A percentile compares a stretch with the other conserved stretches of the same genome.
These are phyloP conservation scores for Pseudogymnoascus sp. DNA, from an alignment of 2,329 filamentous ascomycete genomes.

Conservation along the genomic window DNA sequence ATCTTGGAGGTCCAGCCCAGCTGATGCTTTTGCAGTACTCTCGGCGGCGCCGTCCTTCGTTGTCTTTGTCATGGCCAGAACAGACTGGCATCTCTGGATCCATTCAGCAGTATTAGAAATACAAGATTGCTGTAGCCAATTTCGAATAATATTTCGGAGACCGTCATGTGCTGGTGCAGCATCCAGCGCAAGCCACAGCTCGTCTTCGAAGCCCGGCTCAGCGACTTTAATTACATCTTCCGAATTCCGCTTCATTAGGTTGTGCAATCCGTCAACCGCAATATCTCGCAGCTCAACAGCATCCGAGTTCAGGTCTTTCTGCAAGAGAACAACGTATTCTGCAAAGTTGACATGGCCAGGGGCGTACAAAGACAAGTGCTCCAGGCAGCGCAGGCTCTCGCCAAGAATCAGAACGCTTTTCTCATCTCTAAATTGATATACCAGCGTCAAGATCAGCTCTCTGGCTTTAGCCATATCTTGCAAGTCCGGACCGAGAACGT, in stretches of 20 bases:
- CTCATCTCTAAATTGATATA: conserved; percentile 74
- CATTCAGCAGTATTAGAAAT: conserved; percentile 72
- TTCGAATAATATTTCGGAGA: conserved; percentile 78
- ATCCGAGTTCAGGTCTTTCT: conserved; percentile 65
- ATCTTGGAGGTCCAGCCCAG: conserved; percentile 75
- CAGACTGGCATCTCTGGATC: conserved; percentile 80
- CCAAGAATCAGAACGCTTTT: conserved; percentile 62
- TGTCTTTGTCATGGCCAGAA: conserved; percentile 78
- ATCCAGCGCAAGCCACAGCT: conserved; percentile 86
- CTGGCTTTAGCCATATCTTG: conserved; percentile 89
- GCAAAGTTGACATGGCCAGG: conserved; percentile 77
- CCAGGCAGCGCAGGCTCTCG: conserved; percentile 73
- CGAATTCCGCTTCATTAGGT: conserved; percentile 88
- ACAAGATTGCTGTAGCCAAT: conserved; percentile 89
- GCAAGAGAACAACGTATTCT: conserved; percentile 75
- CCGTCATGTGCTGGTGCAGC: conserved; percentile 66
- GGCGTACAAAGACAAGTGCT: conserved; percentile 88
- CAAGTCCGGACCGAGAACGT: conserved; percentile 88
- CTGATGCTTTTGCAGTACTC: conserved; percentile 39
- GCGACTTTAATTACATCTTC: conserved; percentile 72
- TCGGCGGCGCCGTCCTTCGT: conserved; percentile 48
- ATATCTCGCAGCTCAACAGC: conserved; percentile 65
- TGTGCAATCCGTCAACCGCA: conserved; percentile 82
- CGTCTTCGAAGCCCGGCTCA: conserved; percentile 73
- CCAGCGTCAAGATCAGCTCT: conserved; percentile 80